phyloP scores from a whole-genome alignment of 306 rosid genomes.

The Astragalus membranaceus region DNA sequence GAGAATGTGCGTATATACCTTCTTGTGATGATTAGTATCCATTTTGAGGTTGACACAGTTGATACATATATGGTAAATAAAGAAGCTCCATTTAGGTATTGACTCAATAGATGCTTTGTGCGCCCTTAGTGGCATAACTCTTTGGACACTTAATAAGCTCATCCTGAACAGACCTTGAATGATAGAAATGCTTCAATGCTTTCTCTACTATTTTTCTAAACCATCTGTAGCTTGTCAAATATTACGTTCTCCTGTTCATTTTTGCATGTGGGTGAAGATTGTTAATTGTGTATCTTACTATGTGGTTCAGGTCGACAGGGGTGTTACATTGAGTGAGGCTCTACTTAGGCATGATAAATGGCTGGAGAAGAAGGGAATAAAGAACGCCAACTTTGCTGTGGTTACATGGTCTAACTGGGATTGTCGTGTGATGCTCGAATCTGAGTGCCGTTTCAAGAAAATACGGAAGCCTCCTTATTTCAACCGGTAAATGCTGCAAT shows the following conservation, averaged over 20 bases:
- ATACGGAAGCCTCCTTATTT: conserved; percentile 88
- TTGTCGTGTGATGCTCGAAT: conserved; percentile 88
- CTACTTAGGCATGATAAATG: conserved; percentile 91
- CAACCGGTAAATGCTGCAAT: conserved; percentile 53
- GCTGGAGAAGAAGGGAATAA: conserved; percentile 92
- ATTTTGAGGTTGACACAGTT: conserved; percentile 3
- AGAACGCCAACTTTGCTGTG: conserved; percentile 80
- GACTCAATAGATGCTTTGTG: neutral
- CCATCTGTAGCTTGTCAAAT: neutral
- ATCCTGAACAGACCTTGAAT: neutral
- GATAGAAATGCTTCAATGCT: conserved; percentile 2
- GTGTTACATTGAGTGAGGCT: conserved; percentile 82
- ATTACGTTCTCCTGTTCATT: neutral
- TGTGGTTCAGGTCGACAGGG: conserved; percentile 78
- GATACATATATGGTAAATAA: neutral
- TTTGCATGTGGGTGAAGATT: neutral
- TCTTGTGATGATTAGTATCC: conserved; percentile 3
- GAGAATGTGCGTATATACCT: neutral
- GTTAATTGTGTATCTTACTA: conserved; percentile 13
- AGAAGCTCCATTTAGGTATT: neutral
- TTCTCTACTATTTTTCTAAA: neutral
- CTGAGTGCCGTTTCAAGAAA: conserved; percentile 91
- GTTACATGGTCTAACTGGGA: conserved; percentile 98
- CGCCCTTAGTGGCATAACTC: neutral
- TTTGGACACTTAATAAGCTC: neutral